A percentile compares a stretch with the other conserved stretches of the same genome.
phyloP scores from a whole-genome alignment of 129 eudicot genomes.

The Pulicaria dysenterica region DNA sequence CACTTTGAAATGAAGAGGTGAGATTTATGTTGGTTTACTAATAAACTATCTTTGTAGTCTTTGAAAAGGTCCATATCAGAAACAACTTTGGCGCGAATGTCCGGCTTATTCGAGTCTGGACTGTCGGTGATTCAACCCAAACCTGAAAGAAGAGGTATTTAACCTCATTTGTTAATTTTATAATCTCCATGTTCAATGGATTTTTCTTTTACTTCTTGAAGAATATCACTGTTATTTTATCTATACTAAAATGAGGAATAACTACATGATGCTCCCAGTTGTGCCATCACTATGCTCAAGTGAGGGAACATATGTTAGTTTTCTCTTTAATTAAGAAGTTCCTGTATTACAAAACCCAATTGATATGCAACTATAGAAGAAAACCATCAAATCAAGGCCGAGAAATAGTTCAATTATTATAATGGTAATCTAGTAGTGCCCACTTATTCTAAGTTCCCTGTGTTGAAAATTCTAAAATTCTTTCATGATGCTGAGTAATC shows the following conservation, averaged over 20 bases:
- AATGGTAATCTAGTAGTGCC: too few relatives aligned
- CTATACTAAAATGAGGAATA: too few relatives aligned
- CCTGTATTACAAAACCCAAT: not conserved
- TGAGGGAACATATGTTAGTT: not conserved
- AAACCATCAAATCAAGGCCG: not conserved
- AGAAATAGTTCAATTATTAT: too few relatives aligned
- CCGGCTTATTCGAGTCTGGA: slow-evolving; percentile 69
- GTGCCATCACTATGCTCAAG: too few relatives aligned
- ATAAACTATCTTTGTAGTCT: slow-evolving; percentile 48
- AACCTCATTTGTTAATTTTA: slow-evolving; percentile 20
- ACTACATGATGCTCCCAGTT: too few relatives aligned
- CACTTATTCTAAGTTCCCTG: too few relatives aligned
- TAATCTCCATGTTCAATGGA: not conserved
- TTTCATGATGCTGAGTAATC: not conserved
- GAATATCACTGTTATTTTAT: not conserved
- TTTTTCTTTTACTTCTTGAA: not conserved
- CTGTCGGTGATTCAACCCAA: slow-evolving; percentile 59
- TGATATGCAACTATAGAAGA: not conserved
- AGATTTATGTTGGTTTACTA: slow-evolving; percentile 26
- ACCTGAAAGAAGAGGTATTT: slow-evolving; percentile 63
- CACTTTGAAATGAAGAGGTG: not conserved
- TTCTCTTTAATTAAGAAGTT: not conserved
- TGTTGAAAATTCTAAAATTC: not conserved
- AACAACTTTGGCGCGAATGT: slow-evolving; percentile 62
- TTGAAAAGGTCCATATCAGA: slow-evolving; percentile 78